Percentiles rank a stretch among this genome's conserved stretches.
These are phyloP conservation scores for Sporothrix euskadiensis DNA, from an alignment of 2,329 filamentous ascomycete genomes.

Conservation along the genomic window DNA sequence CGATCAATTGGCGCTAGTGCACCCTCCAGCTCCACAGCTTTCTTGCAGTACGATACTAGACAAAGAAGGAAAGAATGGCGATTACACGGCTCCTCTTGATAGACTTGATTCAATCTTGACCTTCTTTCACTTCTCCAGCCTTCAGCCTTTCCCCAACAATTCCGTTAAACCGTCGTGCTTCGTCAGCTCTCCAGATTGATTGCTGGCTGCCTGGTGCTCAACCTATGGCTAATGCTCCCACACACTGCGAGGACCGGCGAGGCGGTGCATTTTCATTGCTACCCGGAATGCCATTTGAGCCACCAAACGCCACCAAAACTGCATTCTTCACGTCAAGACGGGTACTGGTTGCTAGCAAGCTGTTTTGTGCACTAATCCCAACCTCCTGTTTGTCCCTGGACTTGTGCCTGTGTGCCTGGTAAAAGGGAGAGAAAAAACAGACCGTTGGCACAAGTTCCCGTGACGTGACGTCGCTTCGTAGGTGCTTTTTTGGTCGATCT, in stretches of 20 bases:
- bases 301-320: background rate
- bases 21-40: background rate
- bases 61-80: constrained; percentile 6
- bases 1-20: background rate
- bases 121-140: background rate
- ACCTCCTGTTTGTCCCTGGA: background rate
- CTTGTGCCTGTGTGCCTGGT: background rate
- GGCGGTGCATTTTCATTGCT: constrained; percentile 9
- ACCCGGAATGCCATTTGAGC: background rate
- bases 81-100: background rate
- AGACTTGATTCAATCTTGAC: background rate
- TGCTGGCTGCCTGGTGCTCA: constrained; percentile 10
- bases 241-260: background rate
- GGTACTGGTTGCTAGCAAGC: background rate
- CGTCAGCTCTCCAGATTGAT: background rate
- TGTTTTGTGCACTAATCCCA: background rate
- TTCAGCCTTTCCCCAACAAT: background rate
- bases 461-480: background rate
- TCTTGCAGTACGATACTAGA: background rate
- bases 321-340: background rate
- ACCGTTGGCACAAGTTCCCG: constrained; percentile 10
- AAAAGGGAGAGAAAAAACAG: background rate
- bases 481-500: background rate
- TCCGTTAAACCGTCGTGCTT: background rate
- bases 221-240: background rate